phyloP scores from a whole-genome alignment of 768 basidiomycete species.

The Chalciporus pseudorubinellus region DNA sequence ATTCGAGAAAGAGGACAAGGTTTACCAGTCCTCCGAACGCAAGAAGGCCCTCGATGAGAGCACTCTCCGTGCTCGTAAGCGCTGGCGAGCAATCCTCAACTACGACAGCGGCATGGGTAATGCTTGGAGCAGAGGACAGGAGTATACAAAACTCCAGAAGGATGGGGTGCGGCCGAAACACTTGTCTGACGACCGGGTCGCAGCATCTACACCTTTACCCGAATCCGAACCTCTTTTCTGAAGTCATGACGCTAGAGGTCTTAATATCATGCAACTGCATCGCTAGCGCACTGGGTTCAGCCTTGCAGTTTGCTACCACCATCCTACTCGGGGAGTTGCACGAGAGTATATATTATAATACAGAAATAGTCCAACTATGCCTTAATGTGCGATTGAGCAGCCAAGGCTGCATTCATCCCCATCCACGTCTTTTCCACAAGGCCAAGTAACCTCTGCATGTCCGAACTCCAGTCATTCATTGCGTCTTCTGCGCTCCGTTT shows the following conservation, averaged over 20 bases:
- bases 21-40: slow-evolving; percentile 57
- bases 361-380: slow-evolving; percentile 30
- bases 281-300: background rate
- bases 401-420: slow-evolving; percentile 89
- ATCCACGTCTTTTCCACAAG: slow-evolving; percentile 99
- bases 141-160: slow-evolving; percentile 73
- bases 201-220: slow-evolving; percentile 21
- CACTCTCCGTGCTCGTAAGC: slow-evolving; percentile 62
- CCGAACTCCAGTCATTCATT: slow-evolving; percentile 98
- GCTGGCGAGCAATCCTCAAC: slow-evolving; percentile 71
- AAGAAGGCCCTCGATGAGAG: slow-evolving; percentile 57
- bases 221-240: slow-evolving; percentile 19
- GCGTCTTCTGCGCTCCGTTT: slow-evolving; percentile 86
- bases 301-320: background rate
- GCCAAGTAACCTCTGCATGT: slow-evolving; percentile 88
- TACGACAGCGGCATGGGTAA: slow-evolving; percentile 37
- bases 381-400: slow-evolving; percentile 68
- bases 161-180: slow-evolving; percentile 67
- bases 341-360: slow-evolving; percentile 14
- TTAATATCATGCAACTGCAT: background rate
- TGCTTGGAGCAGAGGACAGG: slow-evolving; percentile 70
- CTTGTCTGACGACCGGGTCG: slow-evolving; percentile 44
- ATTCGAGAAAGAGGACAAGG: slow-evolving; percentile 60
- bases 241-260: slow-evolving; percentile 4
- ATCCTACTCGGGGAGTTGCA: background rate